A percentile compares a stretch with the other conserved stretches of the same genome.
These are phyloP conservation scores for Aspergillus pseudoglaucus DNA, from an alignment of 2,329 filamentous ascomycete genomes.

Conservation along the genomic window DNA sequence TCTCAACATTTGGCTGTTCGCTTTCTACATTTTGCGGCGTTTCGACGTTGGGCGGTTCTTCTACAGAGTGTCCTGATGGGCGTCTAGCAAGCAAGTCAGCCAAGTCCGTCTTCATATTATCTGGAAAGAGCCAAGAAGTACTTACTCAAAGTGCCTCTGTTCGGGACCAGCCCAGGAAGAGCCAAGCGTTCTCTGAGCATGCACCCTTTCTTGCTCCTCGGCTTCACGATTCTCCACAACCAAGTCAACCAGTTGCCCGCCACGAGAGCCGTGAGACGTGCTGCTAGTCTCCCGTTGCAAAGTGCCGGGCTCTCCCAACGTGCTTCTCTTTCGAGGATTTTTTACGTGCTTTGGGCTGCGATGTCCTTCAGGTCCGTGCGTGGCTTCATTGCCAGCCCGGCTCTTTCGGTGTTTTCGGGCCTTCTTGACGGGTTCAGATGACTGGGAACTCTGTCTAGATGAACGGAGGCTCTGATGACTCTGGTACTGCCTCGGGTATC, in stretches of 20 bases:
- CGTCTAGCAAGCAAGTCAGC: slow-evolving; percentile 17
- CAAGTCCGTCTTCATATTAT: not conserved
- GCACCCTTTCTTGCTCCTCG: slow-evolving; percentile 56
- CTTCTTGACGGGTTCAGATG: slow-evolving; percentile 31
- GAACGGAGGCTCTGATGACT: not conserved
- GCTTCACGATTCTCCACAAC: slow-evolving; percentile 59
- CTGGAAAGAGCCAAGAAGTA: not conserved
- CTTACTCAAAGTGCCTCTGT: slow-evolving; percentile 27
- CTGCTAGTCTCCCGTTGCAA: slow-evolving; percentile 26
- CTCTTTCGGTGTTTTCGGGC: slow-evolving; percentile 31
- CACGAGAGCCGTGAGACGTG: slow-evolving; percentile 51
- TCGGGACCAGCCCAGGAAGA: slow-evolving; percentile 52
- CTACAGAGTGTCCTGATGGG: slow-evolving; percentile 25
- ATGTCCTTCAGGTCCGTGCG: slow-evolving; percentile 18
- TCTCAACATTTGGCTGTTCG: slow-evolving; percentile 1
- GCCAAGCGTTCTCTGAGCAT: slow-evolving; percentile 56
- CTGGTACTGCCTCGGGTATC: slow-evolving; percentile 45
- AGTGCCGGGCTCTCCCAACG: slow-evolving; percentile 12
- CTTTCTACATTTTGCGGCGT: slow-evolving; percentile 3
- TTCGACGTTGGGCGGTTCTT: slow-evolving; percentile 12
- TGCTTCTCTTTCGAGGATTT: slow-evolving; percentile 28
- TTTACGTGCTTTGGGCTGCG: slow-evolving; percentile 11
- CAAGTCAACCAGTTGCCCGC: slow-evolving; percentile 60
- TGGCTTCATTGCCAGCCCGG: slow-evolving; percentile 18
- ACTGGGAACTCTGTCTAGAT: slow-evolving; percentile 18